Evolutionary conservation across 495 filamentous ascomycete species (phyloP).

Genomic region (Tuber indicum): DNA sequence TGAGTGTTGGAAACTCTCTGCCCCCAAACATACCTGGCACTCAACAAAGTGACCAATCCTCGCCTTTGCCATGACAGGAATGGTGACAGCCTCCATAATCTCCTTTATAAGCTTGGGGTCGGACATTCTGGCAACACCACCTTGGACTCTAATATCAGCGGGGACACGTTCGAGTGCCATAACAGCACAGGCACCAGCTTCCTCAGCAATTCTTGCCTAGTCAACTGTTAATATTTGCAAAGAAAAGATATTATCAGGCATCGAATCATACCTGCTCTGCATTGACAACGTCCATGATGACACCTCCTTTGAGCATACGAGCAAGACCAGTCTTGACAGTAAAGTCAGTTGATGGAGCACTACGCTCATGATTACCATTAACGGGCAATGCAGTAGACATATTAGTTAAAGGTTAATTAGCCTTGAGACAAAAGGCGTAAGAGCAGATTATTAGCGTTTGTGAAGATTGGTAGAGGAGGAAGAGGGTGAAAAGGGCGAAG

Average conservation of each 20-base stretch:
- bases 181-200: conserved; percentile 90
- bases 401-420: not conserved
- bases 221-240: conserved; percentile 10
- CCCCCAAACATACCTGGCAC: conserved; percentile 60
- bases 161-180: conserved; percentile 98
- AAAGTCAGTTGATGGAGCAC: conserved; percentile 48
- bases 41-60: conserved; percentile 97
- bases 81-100: conserved; percentile 94
- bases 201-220: conserved; percentile 88
- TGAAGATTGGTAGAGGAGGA: not conserved
- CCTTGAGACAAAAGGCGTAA: not conserved
- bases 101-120: conserved; percentile 93
- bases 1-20: not conserved
- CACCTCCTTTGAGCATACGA: conserved; percentile 95
- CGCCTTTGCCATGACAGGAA: conserved; percentile 98
- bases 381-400: conserved; percentile 29
- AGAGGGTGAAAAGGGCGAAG: not conserved
- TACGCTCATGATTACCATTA: conserved; percentile 42
- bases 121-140: conserved; percentile 94
- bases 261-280: conserved; percentile 64
- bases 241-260: not conserved
- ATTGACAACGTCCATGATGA: conserved; percentile 98
- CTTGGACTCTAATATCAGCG: conserved; percentile 86
- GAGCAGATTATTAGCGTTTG: not conserved
- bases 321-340: conserved; percentile 88